These are phyloP conservation scores for Phytopythium cucurbitacearum DNA, from an alignment of 352 stramenopile species.

Conservation along the genomic window DNA sequence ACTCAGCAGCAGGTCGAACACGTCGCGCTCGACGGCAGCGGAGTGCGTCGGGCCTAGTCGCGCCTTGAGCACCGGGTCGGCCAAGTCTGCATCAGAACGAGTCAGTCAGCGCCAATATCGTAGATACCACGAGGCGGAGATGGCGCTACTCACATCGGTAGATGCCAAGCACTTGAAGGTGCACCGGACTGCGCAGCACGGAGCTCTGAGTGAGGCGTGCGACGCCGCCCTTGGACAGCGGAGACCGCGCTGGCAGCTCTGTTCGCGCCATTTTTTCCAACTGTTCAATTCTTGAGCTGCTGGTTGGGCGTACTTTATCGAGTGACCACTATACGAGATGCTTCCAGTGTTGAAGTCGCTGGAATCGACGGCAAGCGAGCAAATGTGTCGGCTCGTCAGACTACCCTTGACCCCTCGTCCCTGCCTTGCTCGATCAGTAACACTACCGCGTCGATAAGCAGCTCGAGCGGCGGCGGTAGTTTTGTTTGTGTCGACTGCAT, in stretches of 20 bases:
- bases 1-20: constrained; percentile 65
- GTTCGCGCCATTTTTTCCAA: constrained; percentile 4
- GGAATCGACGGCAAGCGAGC: too few species aligned
- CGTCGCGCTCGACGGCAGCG: constrained; percentile 17
- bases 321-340: too few species aligned
- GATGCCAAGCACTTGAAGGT: constrained; percentile 50
- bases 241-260: neutral
- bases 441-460: too few species aligned
- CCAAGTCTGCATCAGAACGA: constrained; percentile 30
- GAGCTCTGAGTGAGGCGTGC: constrained; percentile 18
- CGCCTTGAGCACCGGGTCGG: constrained; percentile 34
- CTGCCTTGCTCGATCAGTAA: too few species aligned
- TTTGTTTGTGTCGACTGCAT: too few species aligned
- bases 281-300: neutral
- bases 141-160: constrained; percentile 39
- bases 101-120: neutral
- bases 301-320: too few species aligned
- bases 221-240: constrained; percentile 36
- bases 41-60: constrained; percentile 18
- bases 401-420: too few species aligned
- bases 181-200: constrained; percentile 1
- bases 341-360: too few species aligned
- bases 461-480: too few species aligned
- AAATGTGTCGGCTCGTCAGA: too few species aligned
- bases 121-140: neutral